Evolutionary conservation across 1,284 basidiomycete genomes (phyloP).

Genomic region (Ganoderma resinaceum): DNA sequence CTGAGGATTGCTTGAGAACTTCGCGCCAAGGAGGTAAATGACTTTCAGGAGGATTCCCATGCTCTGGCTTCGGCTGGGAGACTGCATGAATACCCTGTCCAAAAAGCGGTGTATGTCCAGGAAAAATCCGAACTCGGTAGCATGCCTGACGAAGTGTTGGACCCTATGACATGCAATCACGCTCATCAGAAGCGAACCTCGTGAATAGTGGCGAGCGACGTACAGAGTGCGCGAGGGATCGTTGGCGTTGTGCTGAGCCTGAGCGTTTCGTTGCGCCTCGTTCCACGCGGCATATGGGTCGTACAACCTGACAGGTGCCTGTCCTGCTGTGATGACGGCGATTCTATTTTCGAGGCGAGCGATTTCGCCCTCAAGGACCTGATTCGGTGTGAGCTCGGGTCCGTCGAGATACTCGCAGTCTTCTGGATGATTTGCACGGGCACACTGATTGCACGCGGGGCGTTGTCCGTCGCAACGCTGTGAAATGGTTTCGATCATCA

Average conservation of each 20-base stretch:
- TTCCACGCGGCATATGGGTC: constrained; percentile 37
- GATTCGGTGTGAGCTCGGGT: constrained; percentile 36
- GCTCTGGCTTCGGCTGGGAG: constrained; percentile 34
- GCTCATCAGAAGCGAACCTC: constrained; percentile 6
- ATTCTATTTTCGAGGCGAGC: constrained; percentile 37
- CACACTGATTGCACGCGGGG: constrained; percentile 40
- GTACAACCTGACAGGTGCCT: constrained; percentile 33
- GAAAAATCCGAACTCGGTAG: constrained; percentile 50
- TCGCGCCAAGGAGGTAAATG: constrained; percentile 37
- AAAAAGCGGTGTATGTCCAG: constrained; percentile 47
- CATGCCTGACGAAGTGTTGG: constrained; percentile 42
- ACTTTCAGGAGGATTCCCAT: constrained; percentile 35
- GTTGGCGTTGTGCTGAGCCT: constrained; percentile 10
- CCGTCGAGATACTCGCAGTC: constrained; percentile 43
- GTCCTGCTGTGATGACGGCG: constrained; percentile 32
- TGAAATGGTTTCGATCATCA: not conserved
- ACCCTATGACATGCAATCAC: constrained; percentile 19
- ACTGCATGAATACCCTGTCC: constrained; percentile 33
- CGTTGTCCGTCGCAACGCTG: constrained; percentile 41
- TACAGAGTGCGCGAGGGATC: constrained; percentile 30
- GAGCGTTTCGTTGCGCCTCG: constrained; percentile 18
- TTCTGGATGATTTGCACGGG: constrained; percentile 32
- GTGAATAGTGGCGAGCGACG: constrained; percentile 13
- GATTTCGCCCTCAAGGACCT: constrained; percentile 39
- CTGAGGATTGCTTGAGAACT: constrained; percentile 33